Evolutionary conservation across 768 basidiomycete genomes (phyloP).

Genomic region (Royoungia palumana): DNA sequence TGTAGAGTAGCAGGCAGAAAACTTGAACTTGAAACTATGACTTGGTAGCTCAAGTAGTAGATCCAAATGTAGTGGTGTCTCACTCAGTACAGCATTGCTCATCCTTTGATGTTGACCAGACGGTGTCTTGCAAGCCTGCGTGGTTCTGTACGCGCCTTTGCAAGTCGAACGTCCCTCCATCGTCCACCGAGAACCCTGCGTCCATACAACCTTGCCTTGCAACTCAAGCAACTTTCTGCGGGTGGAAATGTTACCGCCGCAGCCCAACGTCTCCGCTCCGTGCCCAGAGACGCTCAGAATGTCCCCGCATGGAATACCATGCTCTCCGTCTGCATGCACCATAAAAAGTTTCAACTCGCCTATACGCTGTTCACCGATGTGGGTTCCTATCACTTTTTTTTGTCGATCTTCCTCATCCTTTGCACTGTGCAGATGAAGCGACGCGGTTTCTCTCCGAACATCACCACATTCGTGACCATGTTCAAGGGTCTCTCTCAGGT

Average conservation of each 20-base stretch:
- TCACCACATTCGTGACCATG: conserved; percentile 66
- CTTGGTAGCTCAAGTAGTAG: too few species aligned
- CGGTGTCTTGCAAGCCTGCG: background rate
- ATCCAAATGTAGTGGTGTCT: too few species aligned
- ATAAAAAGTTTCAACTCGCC: conserved; percentile 52
- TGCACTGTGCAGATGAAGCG: conserved; percentile 68
- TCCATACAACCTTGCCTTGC: conserved; percentile 57
- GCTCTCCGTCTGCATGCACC: conserved; percentile 62
- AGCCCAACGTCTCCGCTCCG: conserved; percentile 59
- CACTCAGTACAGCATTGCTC: too few species aligned
- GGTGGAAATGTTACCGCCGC: conserved; percentile 59
- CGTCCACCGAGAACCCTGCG: conserved; percentile 40
- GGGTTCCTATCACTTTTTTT: conserved; percentile 22
- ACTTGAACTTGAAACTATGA: too few species aligned
- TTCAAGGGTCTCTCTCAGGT: conserved; percentile 62
- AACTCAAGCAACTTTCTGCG: conserved; percentile 57
- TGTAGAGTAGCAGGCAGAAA: background rate
- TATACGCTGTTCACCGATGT: conserved; percentile 73
- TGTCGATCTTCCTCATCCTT: background rate
- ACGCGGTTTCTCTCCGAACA: conserved; percentile 68
- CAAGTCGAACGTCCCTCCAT: background rate
- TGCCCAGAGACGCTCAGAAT: conserved; percentile 74
- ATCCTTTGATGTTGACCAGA: conserved; percentile 17
- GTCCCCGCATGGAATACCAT: conserved; percentile 76
- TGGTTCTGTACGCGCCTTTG: conserved; percentile 4